Conservation (phyloP, 2,329 filamentous ascomycete species). For the Xylariaceae sp. region DNA sequence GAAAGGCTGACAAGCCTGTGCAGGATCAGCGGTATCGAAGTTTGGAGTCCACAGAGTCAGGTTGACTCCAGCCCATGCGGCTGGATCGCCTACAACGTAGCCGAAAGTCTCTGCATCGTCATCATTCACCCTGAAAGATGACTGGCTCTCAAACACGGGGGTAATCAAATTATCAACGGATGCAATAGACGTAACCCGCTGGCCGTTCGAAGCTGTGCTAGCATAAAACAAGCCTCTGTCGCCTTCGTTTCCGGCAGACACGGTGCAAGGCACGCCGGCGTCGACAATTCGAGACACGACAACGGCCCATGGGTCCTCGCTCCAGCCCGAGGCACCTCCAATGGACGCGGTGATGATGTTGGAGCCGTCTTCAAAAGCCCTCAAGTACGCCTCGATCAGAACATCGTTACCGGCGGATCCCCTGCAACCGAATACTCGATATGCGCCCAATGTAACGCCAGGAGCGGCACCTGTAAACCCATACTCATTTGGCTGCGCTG, state of each 20-base stretch:
- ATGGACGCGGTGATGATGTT: constrained; percentile 55
- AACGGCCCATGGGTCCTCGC: constrained; percentile 48
- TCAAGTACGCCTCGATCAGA: constrained; percentile 55
- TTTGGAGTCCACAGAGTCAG: constrained; percentile 49
- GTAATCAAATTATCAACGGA: constrained; percentile 47
- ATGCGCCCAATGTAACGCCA: constrained; percentile 52
- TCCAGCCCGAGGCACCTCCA: constrained; percentile 49
- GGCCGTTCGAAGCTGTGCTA: constrained; percentile 46
- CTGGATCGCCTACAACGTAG: constrained; percentile 41
- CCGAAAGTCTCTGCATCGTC: constrained; percentile 38
- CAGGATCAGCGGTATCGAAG: constrained; percentile 44
- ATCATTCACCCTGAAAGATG: constrained; percentile 40
- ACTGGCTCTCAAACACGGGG: constrained; percentile 41
- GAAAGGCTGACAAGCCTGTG: constrained; percentile 50
- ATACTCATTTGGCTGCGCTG: constrained; percentile 50
- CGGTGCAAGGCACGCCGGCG: constrained; percentile 48
- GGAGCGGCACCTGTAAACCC: constrained; percentile 57
- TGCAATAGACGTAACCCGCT: constrained; percentile 45
- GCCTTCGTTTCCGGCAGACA: constrained; percentile 52
- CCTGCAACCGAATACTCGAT: constrained; percentile 54
- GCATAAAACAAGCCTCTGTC: constrained; percentile 46
- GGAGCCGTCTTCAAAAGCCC: constrained; percentile 56
- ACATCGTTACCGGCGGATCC: constrained; percentile 46
- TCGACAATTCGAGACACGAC: constrained; percentile 50
- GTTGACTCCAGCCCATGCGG: constrained; percentile 42